These are phyloP conservation scores for Canariomyces notabilis DNA, from an alignment of 2,329 filamentous ascomycete genomes.

Conservation along the genomic window DNA sequence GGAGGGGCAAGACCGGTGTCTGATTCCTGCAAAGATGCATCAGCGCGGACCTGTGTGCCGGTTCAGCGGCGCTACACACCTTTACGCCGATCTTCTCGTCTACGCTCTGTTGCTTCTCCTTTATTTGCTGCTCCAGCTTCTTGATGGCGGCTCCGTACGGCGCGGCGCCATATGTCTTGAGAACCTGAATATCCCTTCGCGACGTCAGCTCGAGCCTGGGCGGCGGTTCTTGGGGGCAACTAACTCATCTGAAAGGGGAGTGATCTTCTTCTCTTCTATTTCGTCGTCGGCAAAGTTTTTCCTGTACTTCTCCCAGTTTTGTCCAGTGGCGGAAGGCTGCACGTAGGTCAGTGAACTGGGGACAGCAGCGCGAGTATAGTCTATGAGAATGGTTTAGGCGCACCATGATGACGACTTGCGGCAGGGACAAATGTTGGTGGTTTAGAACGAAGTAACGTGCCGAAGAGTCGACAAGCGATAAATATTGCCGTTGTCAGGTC, in stretches of 20 bases:
- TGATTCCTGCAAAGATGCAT: conserved; percentile 66
- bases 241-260: conserved; percentile 92
- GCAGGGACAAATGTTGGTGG: neutral
- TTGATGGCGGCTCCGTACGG: conserved; percentile 91
- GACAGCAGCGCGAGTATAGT: neutral
- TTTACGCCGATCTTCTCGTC: conserved; percentile 97
- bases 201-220: conserved; percentile 19
- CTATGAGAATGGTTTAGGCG: neutral
- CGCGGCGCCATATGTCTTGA: conserved; percentile 97
- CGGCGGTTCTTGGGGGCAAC: conserved; percentile 32
- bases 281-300: conserved; percentile 97
- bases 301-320: conserved; percentile 97
- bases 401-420: conserved; percentile 23
- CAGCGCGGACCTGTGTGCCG: neutral
- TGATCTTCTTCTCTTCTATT: conserved; percentile 99
- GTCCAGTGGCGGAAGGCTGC: conserved; percentile 91
- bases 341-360: conserved; percentile 9
- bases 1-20: conserved; percentile 96
- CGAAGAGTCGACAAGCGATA: neutral
- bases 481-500: neutral
- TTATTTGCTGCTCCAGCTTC: conserved; percentile 98
- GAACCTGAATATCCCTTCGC: conserved; percentile 92
- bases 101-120: conserved; percentile 95
- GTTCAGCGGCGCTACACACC: conserved; percentile 36
- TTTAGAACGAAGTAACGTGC: neutral